phyloP scores from a whole-genome alignment of 345 rosid genomes.

The Linum tenue region DNA sequence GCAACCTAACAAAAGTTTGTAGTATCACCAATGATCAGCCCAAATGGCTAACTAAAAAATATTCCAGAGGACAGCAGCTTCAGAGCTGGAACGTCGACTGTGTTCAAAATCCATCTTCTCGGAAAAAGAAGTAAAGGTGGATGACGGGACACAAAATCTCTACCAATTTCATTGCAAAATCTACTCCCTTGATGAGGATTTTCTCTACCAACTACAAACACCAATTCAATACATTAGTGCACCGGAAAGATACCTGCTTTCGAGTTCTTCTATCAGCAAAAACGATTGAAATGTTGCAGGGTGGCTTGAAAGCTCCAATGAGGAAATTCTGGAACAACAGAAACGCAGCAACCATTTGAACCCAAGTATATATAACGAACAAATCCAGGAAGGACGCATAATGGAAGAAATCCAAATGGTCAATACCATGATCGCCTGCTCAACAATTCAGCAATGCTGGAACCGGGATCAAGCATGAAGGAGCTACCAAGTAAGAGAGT shows the following conservation, averaged over 20 bases:
- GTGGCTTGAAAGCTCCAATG: slow-evolving; percentile 50
- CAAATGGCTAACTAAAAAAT: too few relatives aligned
- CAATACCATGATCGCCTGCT: neutral
- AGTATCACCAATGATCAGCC: too few relatives aligned
- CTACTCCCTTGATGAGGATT: neutral
- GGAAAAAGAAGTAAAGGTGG: too few relatives aligned
- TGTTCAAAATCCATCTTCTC: too few relatives aligned
- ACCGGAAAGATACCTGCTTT: slow-evolving; percentile 29
- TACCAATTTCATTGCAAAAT: neutral
- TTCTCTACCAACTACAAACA: neutral
- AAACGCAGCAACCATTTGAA: neutral
- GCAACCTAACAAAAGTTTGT: slow-evolving; percentile 23
- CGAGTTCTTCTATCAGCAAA: slow-evolving; percentile 41
- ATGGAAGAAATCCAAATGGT: neutral
- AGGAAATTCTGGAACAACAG: slow-evolving; percentile 29
- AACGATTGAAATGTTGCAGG: slow-evolving; percentile 32
- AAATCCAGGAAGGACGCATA: neutral
- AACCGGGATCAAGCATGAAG: neutral
- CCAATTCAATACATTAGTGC: neutral
- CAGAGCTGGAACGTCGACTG: too few relatives aligned
- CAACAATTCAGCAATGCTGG: neutral
- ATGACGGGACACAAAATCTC: too few relatives aligned
- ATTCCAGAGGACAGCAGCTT: too few relatives aligned
- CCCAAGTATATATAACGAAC: too few relatives aligned
- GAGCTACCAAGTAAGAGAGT: neutral